A percentile compares a stretch with the other conserved stretches of the same genome.
phyloP scores from a whole-genome alignment of 345 rosid genomes.

The Pugionium dolabratum region DNA sequence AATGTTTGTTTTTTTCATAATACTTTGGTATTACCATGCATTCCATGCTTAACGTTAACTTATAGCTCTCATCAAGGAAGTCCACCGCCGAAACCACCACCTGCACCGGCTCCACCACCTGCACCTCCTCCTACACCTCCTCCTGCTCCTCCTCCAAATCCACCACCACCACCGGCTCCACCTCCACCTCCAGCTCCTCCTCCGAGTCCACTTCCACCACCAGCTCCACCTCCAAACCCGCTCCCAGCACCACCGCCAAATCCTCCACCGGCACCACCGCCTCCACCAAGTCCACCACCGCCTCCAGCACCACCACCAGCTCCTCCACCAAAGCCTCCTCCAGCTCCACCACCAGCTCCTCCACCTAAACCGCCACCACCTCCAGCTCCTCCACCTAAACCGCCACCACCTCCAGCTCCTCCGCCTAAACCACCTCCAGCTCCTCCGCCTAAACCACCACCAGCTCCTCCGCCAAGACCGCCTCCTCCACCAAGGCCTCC shows the following conservation, averaged over 20 bases:
- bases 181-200: slow-evolving; percentile 44
- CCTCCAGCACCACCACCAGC: slow-evolving; percentile 51
- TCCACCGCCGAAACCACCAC: slow-evolving; percentile 38
- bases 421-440: slow-evolving; percentile 36
- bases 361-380: slow-evolving; percentile 48
- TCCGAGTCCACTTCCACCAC: slow-evolving; percentile 49
- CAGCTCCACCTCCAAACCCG: slow-evolving; percentile 45
- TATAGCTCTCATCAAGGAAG: slow-evolving; percentile 24
- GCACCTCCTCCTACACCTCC: slow-evolving; percentile 36
- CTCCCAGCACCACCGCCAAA: slow-evolving; percentile 43
- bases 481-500: slow-evolving; percentile 44
- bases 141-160: slow-evolving; percentile 41
- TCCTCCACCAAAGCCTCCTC: slow-evolving; percentile 46
- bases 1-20: slow-evolving; percentile 15
- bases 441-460: slow-evolving; percentile 33
- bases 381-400: slow-evolving; percentile 40
- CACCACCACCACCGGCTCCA: slow-evolving; percentile 46
- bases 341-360: slow-evolving; percentile 46
- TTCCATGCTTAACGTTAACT: slow-evolving; percentile 30
- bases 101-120: slow-evolving; percentile 39
- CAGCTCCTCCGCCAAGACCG: slow-evolving; percentile 35
- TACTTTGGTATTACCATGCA: slow-evolving; percentile 29
- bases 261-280: slow-evolving; percentile 43
- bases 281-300: slow-evolving; percentile 46
- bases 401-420: slow-evolving; percentile 45